phyloP scores from a whole-genome alignment of 768 basidiomycete species.

The Hypsizygus marmoreus region DNA sequence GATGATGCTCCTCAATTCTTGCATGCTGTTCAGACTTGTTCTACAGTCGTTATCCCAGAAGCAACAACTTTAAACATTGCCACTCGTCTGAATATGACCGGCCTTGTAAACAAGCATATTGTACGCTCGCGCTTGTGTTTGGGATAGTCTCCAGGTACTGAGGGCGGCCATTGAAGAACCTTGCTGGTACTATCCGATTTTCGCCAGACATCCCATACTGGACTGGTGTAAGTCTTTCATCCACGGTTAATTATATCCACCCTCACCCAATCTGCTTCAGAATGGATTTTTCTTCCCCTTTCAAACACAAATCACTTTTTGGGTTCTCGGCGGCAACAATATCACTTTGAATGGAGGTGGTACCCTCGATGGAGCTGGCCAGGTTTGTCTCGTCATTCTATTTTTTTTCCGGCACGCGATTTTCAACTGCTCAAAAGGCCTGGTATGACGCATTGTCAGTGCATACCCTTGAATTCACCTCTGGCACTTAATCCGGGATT shows the following conservation, averaged over 20 bases:
- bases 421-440: constrained; percentile 28
- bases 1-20: constrained; percentile 56
- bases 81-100: constrained; percentile 56
- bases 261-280: constrained; percentile 20
- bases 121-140: constrained; percentile 26
- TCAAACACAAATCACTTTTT: constrained; percentile 56
- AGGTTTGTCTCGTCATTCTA: constrained; percentile 34
- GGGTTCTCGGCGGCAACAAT: constrained; percentile 54
- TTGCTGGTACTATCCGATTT: constrained; percentile 55
- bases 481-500: not conserved
- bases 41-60: constrained; percentile 44
- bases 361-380: constrained; percentile 65
- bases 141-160: not conserved
- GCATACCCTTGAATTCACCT: not conserved
- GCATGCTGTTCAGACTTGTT: constrained; percentile 41
- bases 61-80: constrained; percentile 51
- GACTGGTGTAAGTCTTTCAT: constrained; percentile 39
- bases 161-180: constrained; percentile 30
- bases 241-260: not conserved
- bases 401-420: not conserved
- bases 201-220: constrained; percentile 53
- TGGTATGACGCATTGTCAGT: constrained; percentile 58
- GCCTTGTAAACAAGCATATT: constrained; percentile 48
- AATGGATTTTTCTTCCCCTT: constrained; percentile 56
- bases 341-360: constrained; percentile 58